Evolutionary conservation across 1,284 basidiomycete genomes (phyloP).

Genomic region (Tilletia indica): DNA sequence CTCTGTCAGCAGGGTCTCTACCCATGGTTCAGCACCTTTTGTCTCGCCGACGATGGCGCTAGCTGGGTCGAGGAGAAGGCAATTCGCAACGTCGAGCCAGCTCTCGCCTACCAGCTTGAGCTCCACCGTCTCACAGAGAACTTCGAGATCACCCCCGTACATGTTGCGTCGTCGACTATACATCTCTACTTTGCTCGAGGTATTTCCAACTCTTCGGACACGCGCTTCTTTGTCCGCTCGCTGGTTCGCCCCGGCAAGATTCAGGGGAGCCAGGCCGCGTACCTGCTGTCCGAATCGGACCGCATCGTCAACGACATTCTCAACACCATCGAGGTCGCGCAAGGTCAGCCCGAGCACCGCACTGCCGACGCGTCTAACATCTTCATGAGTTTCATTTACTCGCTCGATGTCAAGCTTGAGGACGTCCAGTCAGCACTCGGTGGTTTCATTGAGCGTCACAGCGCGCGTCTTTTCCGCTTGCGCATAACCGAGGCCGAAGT

Average conservation of each 20-base stretch:
- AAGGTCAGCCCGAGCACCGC: conserved; percentile 51
- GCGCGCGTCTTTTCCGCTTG: conserved; percentile 94
- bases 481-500: conserved; percentile 98
- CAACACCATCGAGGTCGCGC: conserved; percentile 75
- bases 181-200: conserved; percentile 87
- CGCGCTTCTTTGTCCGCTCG: conserved; percentile 97
- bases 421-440: conserved; percentile 92
- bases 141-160: conserved; percentile 83
- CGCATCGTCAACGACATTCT: conserved; percentile 90
- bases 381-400: conserved; percentile 93
- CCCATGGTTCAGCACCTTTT: conserved; percentile 90
- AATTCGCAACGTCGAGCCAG: conserved; percentile 97
- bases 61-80: conserved; percentile 90
- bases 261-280: conserved; percentile 82
- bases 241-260: conserved; percentile 91
- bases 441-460: conserved; percentile 90
- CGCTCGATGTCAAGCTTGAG: conserved; percentile 88
- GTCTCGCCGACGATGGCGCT: conserved; percentile 63
- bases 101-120: conserved; percentile 96
- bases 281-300: conserved; percentile 96
- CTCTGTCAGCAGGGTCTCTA: conserved; percentile 89
- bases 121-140: conserved; percentile 84
- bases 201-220: conserved; percentile 89
- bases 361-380: conserved; percentile 55
- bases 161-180: conserved; percentile 71